Conservation (phyloP, 2,329 filamentous ascomycete genomes). For the Fusarium coffeatum region DNA sequence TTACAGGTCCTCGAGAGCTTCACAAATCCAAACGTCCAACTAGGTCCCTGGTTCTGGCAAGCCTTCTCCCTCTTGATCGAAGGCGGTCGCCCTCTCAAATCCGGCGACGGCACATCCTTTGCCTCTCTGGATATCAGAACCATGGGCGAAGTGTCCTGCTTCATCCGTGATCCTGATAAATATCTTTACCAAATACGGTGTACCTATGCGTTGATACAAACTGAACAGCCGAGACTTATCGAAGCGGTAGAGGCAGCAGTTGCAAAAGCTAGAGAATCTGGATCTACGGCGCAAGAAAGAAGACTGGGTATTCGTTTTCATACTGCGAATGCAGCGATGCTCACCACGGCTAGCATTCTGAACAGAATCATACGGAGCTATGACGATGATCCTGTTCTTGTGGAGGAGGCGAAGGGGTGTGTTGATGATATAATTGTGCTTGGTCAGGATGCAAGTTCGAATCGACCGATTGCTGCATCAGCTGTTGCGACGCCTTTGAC, state of each 20-base stretch:
- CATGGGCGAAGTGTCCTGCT: neutral
- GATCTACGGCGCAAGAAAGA: neutral
- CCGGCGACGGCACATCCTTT: neutral
- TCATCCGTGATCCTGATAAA: neutral
- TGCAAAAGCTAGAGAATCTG: neutral
- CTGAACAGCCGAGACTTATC: neutral
- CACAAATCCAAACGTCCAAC: neutral
- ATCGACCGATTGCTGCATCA: conserved; percentile 14
- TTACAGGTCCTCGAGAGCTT: conserved; percentile 14
- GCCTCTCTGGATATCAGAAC: neutral
- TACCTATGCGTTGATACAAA: neutral
- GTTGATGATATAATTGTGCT: neutral
- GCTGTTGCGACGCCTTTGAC: neutral
- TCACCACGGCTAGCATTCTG: neutral
- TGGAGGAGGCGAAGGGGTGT: neutral
- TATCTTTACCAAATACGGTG: conserved; percentile 20
- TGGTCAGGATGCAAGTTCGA: neutral
- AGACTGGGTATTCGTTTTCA: conserved; percentile 9
- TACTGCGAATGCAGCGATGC: neutral
- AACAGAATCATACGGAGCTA: conserved; percentile 10
- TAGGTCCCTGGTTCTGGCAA: conserved; percentile 17
- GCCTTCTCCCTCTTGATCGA: neutral
- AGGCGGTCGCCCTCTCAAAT: neutral
- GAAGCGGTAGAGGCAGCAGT: neutral
- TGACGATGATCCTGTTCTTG: neutral